phyloP scores from a whole-genome alignment of 257 asterid genomes.

The Sherardia arvensis region DNA sequence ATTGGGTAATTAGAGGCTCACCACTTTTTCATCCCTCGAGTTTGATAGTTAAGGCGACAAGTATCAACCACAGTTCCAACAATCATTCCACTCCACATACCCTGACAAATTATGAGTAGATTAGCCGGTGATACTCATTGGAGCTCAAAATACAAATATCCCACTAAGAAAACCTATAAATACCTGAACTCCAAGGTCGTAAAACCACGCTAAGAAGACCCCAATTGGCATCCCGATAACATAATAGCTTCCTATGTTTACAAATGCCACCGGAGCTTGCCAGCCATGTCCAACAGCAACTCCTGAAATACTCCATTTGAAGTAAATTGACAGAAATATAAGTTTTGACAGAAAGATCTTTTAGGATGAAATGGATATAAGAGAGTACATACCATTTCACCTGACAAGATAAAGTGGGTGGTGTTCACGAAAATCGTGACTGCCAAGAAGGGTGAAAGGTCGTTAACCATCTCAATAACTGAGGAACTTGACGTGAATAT shows the following conservation, averaged over 20 bases:
- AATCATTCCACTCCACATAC: constrained; percentile 57
- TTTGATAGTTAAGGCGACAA: constrained; percentile 26
- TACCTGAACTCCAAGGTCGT: constrained; percentile 41
- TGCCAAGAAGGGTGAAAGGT: constrained; percentile 39
- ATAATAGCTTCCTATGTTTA: constrained; percentile 46
- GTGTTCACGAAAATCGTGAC: constrained; percentile 34
- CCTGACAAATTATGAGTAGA: constrained; percentile 23
- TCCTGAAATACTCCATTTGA: constrained; percentile 25
- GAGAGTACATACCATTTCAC: constrained; percentile 15
- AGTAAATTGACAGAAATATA: background rate
- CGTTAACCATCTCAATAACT: constrained; percentile 43
- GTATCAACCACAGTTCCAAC: constrained; percentile 37
- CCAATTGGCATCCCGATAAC: constrained; percentile 49
- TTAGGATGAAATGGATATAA: too few species aligned
- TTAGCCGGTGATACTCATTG: background rate
- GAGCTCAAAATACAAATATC: background rate
- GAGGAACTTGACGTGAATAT: constrained; percentile 44
- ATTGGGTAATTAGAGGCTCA: background rate
- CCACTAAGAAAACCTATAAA: background rate
- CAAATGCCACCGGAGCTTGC: constrained; percentile 46
- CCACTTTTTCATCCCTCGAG: constrained; percentile 27
- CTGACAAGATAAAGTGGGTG: constrained; percentile 56
- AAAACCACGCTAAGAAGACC: constrained; percentile 34
- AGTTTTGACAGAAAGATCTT: too few species aligned
- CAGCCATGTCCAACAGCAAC: constrained; percentile 59